These are phyloP conservation scores for Rhodotorula sp. DNA, from an alignment of 1,284 basidiomycete species.

Conservation along the genomic window DNA sequence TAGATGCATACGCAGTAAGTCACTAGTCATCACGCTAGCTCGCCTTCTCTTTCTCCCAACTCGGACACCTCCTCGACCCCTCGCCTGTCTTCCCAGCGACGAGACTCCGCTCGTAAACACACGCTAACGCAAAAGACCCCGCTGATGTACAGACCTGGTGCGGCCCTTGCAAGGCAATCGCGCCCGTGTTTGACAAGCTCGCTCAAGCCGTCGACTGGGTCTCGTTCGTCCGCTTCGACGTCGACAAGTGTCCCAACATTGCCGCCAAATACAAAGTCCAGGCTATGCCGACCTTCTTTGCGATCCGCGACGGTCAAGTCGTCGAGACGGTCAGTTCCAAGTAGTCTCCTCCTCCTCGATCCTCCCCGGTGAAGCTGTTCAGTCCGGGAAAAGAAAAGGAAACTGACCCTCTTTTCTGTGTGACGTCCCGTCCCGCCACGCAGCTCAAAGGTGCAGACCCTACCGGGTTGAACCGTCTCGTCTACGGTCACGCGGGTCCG, in stretches of 20 bases:
- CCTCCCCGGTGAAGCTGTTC: neutral
- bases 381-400: too few relatives aligned
- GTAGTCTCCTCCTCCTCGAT: neutral
- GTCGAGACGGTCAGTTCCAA: slow-evolving; percentile 33
- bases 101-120: too few relatives aligned
- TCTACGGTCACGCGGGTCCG: slow-evolving; percentile 38
- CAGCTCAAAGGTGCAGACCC: slow-evolving; percentile 43
- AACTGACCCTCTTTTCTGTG: too few relatives aligned
- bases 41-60: too few relatives aligned
- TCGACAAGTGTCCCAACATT: slow-evolving; percentile 40
- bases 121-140: too few relatives aligned
- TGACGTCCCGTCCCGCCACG: too few relatives aligned
- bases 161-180: slow-evolving; percentile 34
- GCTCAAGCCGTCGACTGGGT: slow-evolving; percentile 8
- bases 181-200: slow-evolving; percentile 20
- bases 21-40: too few relatives aligned
- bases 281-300: slow-evolving; percentile 45
- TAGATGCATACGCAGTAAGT: slow-evolving; percentile 15
- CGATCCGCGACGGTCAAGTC: slow-evolving; percentile 38
- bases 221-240: slow-evolving; percentile 44
- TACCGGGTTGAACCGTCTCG: slow-evolving; percentile 30
- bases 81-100: too few relatives aligned
- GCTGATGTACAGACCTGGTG: slow-evolving; percentile 20
- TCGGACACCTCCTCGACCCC: too few relatives aligned
- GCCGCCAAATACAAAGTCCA: slow-evolving; percentile 41